Evolutionary conservation across 2,329 filamentous ascomycete species (phyloP).

Genomic region (Gaeumannomyces tritici): DNA sequence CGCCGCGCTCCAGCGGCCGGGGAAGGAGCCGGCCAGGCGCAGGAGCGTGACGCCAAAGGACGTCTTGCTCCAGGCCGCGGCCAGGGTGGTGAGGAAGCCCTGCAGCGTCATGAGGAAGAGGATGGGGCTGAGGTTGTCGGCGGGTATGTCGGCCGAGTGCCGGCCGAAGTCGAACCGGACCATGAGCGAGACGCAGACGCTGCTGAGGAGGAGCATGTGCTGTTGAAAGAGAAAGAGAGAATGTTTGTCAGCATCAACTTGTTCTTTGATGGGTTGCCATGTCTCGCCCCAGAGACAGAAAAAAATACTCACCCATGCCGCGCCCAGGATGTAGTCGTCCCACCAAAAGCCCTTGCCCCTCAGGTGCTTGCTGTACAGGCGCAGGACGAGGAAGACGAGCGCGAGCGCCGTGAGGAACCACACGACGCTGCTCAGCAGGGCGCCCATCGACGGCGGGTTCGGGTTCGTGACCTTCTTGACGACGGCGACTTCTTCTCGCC

Average conservation of each 20-base stretch:
- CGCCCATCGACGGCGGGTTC: not conserved
- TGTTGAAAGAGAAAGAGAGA: not conserved
- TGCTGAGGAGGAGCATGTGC: constrained; percentile 3
- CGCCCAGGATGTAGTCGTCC: constrained; percentile 15
- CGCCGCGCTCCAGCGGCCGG: constrained; percentile 12
- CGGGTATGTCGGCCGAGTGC: constrained; percentile 4
- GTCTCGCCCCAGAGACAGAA: too few relatives aligned
- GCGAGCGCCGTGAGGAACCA: constrained; percentile 12
- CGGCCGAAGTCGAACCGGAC: constrained; percentile 6
- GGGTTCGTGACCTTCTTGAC: not conserved
- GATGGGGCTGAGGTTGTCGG: constrained; percentile 2
- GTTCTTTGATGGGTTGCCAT: not conserved
- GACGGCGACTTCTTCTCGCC: too few relatives aligned
- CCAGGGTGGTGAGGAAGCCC: constrained; percentile 8
- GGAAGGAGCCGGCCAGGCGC: constrained; percentile 22
- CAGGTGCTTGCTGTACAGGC: constrained; percentile 13
- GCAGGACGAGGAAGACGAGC: constrained; percentile 11
- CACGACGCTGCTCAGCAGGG: constrained; percentile 9
- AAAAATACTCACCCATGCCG: constrained; percentile 11
- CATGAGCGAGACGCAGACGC: not conserved
- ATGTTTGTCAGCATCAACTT: not conserved
- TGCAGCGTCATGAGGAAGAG: constrained; percentile 7
- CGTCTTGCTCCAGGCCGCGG: constrained; percentile 18
- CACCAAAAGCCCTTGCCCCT: constrained; percentile 13
- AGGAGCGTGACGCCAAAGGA: constrained; percentile 25